phyloP scores from a whole-genome alignment of 805 yeast genomes.

The Komagataella populi region DNA sequence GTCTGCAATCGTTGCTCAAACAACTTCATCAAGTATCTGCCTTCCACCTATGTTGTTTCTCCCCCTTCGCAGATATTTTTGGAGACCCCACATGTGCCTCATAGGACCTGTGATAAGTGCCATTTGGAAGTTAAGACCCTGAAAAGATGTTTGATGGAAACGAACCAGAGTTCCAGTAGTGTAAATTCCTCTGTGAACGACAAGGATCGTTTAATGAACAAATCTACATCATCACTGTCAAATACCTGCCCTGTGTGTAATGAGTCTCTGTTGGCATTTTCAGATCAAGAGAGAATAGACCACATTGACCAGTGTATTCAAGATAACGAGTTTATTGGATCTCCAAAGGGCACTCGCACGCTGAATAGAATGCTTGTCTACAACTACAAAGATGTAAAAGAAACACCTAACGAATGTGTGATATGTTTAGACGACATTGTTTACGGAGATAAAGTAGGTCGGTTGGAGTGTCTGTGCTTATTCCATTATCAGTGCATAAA shows the following conservation, averaged over 20 bases:
- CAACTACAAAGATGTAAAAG: constrained; percentile 25
- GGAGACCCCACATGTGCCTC: constrained; percentile 40
- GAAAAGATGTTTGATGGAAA: constrained; percentile 22
- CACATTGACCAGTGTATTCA: constrained; percentile 65
- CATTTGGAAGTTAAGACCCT: constrained; percentile 45
- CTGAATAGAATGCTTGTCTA: constrained; percentile 82
- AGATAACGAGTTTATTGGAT: constrained; percentile 48
- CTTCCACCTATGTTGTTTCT: constrained; percentile 43
- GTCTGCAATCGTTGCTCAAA: constrained; percentile 62
- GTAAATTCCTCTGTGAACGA: constrained; percentile 3
- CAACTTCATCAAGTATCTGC: constrained; percentile 36
- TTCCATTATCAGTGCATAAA: constrained; percentile 87
- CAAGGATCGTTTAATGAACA: not conserved
- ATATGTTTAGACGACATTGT: constrained; percentile 83
- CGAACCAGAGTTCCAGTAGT: constrained; percentile 5
- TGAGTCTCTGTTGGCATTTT: constrained; percentile 7
- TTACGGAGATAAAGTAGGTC: constrained; percentile 81
- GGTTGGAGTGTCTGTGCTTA: constrained; percentile 88
- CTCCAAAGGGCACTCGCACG: constrained; percentile 38
- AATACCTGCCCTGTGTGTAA: constrained; percentile 31
- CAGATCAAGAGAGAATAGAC: constrained; percentile 30
- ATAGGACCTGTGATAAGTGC: constrained; percentile 69
- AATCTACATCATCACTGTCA: not conserved
- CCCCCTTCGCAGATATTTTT: constrained; percentile 34
- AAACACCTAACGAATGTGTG: constrained; percentile 55